Conservation (phyloP, 495 filamentous ascomycete genomes). For the Tuber aestivum region DNA sequence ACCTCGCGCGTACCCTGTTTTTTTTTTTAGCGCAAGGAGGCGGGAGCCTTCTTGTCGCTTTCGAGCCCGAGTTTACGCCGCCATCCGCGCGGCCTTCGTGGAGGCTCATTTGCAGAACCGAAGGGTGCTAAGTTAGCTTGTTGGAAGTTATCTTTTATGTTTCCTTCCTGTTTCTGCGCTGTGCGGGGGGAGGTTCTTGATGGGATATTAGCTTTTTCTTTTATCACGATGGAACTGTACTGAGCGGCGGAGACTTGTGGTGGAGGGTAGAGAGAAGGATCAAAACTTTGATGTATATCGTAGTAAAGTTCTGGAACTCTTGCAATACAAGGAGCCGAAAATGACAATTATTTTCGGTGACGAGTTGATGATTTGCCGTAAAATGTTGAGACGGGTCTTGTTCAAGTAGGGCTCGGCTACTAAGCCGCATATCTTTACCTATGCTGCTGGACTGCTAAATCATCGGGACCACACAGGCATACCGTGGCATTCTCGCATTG, state of each 20-base stretch:
- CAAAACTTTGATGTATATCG: background rate
- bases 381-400: background rate
- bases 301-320: background rate
- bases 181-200: background rate
- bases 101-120: background rate
- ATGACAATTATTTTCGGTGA: background rate
- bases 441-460: background rate
- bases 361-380: background rate
- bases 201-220: background rate
- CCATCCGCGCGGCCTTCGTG: background rate
- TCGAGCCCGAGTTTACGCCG: background rate
- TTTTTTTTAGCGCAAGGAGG: background rate
- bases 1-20: background rate
- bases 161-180: background rate
- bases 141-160: background rate
- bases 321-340: background rate
- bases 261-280: background rate
- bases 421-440: background rate
- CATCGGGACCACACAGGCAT: background rate
- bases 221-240: background rate
- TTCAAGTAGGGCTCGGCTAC: background rate
- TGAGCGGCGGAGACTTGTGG: background rate
- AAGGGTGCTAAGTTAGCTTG: background rate
- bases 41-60: background rate
- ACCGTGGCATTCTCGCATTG: background rate